Evolutionary conservation across 345 rosid genomes (phyloP), one percentile per base, ranked within the genome.

Genomic region (Gossypium sturtianum): DNA sequence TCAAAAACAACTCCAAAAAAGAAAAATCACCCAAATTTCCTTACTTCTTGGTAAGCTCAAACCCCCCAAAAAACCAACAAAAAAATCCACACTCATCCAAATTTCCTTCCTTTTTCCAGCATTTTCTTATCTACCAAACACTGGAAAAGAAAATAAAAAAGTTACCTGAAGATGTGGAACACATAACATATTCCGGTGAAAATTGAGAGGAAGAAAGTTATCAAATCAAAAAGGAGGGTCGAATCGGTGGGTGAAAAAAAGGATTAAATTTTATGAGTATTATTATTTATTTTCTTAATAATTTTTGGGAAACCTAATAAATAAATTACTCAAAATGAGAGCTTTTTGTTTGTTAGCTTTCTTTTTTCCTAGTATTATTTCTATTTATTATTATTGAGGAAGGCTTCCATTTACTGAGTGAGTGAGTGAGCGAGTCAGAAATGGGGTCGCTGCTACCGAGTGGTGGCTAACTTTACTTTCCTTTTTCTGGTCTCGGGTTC

Each of bases 91-190:
- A 23, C 15, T 22, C 17, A 4, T 4, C 27, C 34, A 8, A 69
- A 16, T 44, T 66, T 71, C 64, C 60, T 49, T 48, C 49, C 52
- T 22, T 57, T 34, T 71, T 12, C 76, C 5, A 15, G n/a, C 57
- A 54, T 41, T 78, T 71, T 70, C 66, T 76, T 29, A 49, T 44
- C 53, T 62, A 69, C 74, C 66, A 82, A 78, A 64, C 51, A n/a
- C 20, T 27, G 25, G 22, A 4, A 4, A 74, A 72, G 52, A 10
- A 74, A 29, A 47, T 34, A 5, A 56, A 66, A 64, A 77, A 71
- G 44, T 15, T 75, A 88, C 87, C 92, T 65, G 85, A 86, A 73
- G 81, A 86, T 54, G 85, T 56, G 59, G 86, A 79, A 77, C 80
- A 81, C 88, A 83, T 49, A 68, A 59, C 58, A 77, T 52, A 1